These are phyloP conservation scores for Mrakia hoshinonis DNA, from an alignment of 768 basidiomycete species.

Conservation along the genomic window DNA sequence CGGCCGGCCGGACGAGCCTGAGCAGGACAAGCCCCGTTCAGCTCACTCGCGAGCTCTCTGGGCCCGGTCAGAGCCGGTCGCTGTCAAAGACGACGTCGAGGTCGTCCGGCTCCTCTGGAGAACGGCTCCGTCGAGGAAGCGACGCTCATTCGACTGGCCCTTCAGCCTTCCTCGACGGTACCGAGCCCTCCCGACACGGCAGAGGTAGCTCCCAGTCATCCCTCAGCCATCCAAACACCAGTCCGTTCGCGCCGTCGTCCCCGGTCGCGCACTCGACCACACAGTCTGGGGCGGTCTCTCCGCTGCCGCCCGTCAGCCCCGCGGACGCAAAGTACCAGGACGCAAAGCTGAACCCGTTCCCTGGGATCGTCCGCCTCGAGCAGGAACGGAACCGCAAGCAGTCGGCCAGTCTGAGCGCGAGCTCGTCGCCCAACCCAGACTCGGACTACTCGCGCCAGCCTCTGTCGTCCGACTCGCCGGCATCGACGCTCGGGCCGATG, in stretches of 20 bases:
- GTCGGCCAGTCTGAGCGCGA: constrained; percentile 12
- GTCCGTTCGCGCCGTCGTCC: constrained; percentile 51
- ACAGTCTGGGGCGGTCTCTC: constrained; percentile 51
- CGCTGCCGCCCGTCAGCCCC: constrained; percentile 52
- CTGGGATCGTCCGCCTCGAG: constrained; percentile 66
- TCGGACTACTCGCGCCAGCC: constrained; percentile 14
- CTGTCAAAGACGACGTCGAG: constrained; percentile 6
- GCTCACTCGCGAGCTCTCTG: constrained; percentile 19
- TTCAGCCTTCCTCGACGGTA: background rate
- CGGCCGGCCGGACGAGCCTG: constrained; percentile 19
- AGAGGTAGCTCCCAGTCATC: constrained; percentile 44
- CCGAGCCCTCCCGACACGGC: constrained; percentile 50
- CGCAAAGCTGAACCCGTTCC: constrained; percentile 81
- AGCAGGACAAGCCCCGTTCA: background rate
- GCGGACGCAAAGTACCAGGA: constrained; percentile 65
- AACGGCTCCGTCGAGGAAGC: background rate
- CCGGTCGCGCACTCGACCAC: constrained; percentile 51
- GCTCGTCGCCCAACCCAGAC: constrained; percentile 13
- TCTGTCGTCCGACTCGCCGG: background rate
- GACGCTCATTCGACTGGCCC: background rate
- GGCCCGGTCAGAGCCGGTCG: background rate
- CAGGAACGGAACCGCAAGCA: constrained; percentile 27
- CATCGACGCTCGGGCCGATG: constrained; percentile 10
- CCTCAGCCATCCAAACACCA: background rate
- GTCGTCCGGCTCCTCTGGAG: background rate